A percentile compares a stretch with the other conserved stretches of the same genome.
These are phyloP conservation scores for Avena eriantha DNA, from an alignment of 176 grass and related monocot species.

Conservation along the genomic window DNA sequence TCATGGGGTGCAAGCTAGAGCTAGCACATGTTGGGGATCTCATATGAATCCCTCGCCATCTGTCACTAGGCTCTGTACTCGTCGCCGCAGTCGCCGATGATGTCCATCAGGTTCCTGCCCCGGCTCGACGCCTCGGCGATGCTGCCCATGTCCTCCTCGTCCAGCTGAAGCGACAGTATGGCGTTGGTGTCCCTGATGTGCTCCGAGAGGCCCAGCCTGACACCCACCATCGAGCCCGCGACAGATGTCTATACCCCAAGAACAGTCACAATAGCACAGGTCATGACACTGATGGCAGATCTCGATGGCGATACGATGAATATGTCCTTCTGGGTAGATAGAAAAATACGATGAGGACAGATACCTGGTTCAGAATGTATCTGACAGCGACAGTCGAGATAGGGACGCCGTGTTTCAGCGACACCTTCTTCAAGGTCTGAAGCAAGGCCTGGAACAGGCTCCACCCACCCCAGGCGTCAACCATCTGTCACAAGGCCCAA, in stretches of 20 bases:
- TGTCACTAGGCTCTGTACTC: constrained; percentile 67
- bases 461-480: constrained; percentile 93
- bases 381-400: constrained; percentile 81
- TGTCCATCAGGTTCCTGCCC: constrained; percentile 75
- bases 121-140: constrained; percentile 65
- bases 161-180: constrained; percentile 75
- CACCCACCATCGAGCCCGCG: constrained; percentile 93
- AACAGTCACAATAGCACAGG: background rate
- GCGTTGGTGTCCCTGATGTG: constrained; percentile 83
- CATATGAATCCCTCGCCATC: background rate
- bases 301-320: background rate
- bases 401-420: constrained; percentile 82
- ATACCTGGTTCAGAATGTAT: constrained; percentile 94
- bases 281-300: background rate
- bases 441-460: constrained; percentile 91
- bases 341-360: background rate
- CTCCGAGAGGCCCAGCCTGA: constrained; percentile 81
- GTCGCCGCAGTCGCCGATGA: constrained; percentile 91
- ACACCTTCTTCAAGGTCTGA: constrained; percentile 81
- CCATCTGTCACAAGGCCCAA: constrained; percentile 63
- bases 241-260: constrained; percentile 61
- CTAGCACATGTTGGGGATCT: constrained; percentile 20
- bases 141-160: constrained; percentile 83
- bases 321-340: too few species aligned
- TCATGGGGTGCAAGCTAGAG: background rate